Evolutionary conservation across 192 early-diverging fungal species (phyloP), one percentile per base, ranked within the genome.

Genomic region (Linnemannia schmuckeri): DNA sequence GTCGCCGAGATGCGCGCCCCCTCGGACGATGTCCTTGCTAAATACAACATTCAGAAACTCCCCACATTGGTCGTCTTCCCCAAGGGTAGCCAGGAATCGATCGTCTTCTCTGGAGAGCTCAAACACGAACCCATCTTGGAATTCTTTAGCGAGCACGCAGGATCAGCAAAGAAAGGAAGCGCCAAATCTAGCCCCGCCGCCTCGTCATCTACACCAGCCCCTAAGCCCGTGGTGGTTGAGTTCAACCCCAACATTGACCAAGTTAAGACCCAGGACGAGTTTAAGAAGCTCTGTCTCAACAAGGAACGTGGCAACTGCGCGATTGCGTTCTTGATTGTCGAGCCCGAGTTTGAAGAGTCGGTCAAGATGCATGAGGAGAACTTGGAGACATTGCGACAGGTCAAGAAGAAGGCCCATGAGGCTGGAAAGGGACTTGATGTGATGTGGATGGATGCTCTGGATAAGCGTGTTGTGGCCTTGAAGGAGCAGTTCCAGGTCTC

Each of bases 11-110:
- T 96, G 22, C 88, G 91, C 42, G 82, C 90, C 13, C 88, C 93
- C 2, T 93, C 90, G 27, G 79, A 82, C 52, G 88, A 88, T 4
- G 78, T 93, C 33, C 33, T 94, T 41, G 89, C 90, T 10, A 91
- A 90, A 49, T 91, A 95, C 66, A 90, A 93, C 40, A 81, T 97
- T 9, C 80, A 90, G 1, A 82, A 72, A 9, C 92, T 95, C 42
- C 98, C 98, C 10, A 90, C 94, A 0, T 85, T 97, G 41, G 49
- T 95, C 7, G 89, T 96, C 6, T 92, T 96, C 70, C 81, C 93
- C 27, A 91, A 91, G 40, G 83, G 83, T 10, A 88, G 88, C 27
- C 82, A 82, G 40, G 81, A 89, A 8, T 83, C 88, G 12, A 80
- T 94, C 30, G 63, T 80, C 22, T 97, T 94, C 76, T 81, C 88